A percentile compares a stretch with the other conserved stretches of the same genome.
Evolutionary conservation across 31 red algal species (phyloP).

Genomic region (Endocladia muricata): DNA sequence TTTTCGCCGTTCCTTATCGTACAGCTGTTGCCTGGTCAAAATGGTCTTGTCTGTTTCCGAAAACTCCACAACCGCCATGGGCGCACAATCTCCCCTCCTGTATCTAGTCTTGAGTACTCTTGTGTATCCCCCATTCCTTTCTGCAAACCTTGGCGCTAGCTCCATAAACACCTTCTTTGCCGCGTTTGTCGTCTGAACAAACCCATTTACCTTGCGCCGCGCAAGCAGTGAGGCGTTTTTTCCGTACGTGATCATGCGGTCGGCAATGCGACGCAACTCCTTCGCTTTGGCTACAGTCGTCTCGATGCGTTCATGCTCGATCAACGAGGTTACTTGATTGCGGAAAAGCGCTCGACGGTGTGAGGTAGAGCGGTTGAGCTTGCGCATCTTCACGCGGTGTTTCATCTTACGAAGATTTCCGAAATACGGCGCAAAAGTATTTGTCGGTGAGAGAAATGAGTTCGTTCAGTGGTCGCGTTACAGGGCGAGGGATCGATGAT

Average conservation of each 20-base stretch:
- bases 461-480: neutral
- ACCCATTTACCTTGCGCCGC: conserved; percentile 51
- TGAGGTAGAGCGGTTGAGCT: conserved; percentile 51
- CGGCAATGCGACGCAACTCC: conserved; percentile 86
- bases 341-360: conserved; percentile 82
- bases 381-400: conserved; percentile 61
- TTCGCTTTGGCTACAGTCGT: conserved; percentile 96
- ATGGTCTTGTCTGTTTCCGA: conserved; percentile 72
- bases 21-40: conserved; percentile 63
- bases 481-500: neutral
- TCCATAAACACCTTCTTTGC: conserved; percentile 69
- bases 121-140: conserved; percentile 75
- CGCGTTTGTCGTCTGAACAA: conserved; percentile 39
- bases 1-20: conserved; percentile 48
- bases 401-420: conserved; percentile 59
- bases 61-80: conserved; percentile 89
- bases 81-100: conserved; percentile 84
- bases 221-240: conserved; percentile 50
- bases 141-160: conserved; percentile 64
- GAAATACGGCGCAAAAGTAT: no score
- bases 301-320: conserved; percentile 90
- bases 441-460: no score
- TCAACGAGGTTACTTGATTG: conserved; percentile 83
- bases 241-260: conserved; percentile 76
- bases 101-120: conserved; percentile 76